A percentile compares a stretch with the other conserved stretches of the same genome.
phyloP scores from a whole-genome alignment of 2,329 filamentous ascomycete genomes.

The Paraphaeosphaeria sporulosa region DNA sequence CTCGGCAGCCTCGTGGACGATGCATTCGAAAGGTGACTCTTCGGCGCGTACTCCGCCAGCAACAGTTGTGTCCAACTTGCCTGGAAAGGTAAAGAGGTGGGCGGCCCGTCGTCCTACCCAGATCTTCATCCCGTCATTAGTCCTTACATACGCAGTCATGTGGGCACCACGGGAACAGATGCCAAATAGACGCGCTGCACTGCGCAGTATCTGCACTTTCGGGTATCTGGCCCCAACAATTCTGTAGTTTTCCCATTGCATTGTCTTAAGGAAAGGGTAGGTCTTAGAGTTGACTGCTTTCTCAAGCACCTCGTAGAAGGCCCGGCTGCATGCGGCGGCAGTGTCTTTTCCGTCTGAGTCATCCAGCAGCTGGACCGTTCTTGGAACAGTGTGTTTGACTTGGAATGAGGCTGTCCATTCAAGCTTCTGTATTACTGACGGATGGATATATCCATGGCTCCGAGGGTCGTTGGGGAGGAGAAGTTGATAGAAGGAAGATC shows the following conservation, averaged over 20 bases:
- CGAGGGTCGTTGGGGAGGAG: slow-evolving; percentile 70
- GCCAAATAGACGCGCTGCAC: slow-evolving; percentile 47
- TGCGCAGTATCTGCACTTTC: slow-evolving; percentile 41
- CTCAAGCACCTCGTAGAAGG: slow-evolving; percentile 11
- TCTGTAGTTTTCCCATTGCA: slow-evolving; percentile 13
- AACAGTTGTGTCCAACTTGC: slow-evolving; percentile 79
- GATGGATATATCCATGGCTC: slow-evolving; percentile 64
- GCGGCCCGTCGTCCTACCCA: slow-evolving; percentile 81
- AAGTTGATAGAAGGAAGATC: slow-evolving; percentile 63
- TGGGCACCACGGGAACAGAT: slow-evolving; percentile 50
- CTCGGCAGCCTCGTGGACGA: slow-evolving; percentile 38
- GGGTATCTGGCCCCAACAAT: slow-evolving; percentile 55
- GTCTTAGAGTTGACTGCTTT: slow-evolving; percentile 2
- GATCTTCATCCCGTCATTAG: slow-evolving; percentile 66
- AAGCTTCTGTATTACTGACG: slow-evolving; percentile 64
- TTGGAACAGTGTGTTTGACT: slow-evolving; percentile 62
- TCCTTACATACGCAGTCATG: slow-evolving; percentile 40
- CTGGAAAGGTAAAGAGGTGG: slow-evolving; percentile 81
- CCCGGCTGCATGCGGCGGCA: slow-evolving; percentile 9
- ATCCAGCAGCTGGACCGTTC: slow-evolving; percentile 69
- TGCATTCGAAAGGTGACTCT: slow-evolving; percentile 29
- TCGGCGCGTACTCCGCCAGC: slow-evolving; percentile 24
- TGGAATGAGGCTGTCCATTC: slow-evolving; percentile 64
- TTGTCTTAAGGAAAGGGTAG: slow-evolving; percentile 4
- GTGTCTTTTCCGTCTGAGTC: slow-evolving; percentile 9